Evolutionary conservation across 1,284 basidiomycete genomes (phyloP).

Genomic region (Cutaneotrichosporon daszewskae): DNA sequence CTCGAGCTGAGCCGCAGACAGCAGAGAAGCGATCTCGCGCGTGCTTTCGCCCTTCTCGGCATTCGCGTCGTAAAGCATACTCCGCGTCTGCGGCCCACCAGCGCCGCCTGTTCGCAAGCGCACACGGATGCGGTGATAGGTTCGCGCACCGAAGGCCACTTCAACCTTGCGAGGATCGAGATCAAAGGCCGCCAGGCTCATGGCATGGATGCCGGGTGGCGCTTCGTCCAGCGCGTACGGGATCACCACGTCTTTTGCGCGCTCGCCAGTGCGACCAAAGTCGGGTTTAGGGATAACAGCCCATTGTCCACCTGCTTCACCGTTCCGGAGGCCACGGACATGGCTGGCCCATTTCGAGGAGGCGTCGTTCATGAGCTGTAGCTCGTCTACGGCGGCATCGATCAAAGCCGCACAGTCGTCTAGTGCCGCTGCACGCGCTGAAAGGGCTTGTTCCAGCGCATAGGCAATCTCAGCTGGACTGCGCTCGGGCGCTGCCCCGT

Average conservation of each 20-base stretch:
- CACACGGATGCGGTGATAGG: constrained; percentile 25
- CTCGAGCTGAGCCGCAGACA: constrained; percentile 40
- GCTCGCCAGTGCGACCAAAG: constrained; percentile 26
- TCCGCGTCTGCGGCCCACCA: neutral
- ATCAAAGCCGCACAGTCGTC: constrained; percentile 38
- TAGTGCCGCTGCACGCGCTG: constrained; percentile 33
- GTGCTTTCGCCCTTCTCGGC: constrained; percentile 1
- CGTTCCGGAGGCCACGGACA: constrained; percentile 25
- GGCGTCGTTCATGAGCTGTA: constrained; percentile 30
- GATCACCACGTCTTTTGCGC: constrained; percentile 37
- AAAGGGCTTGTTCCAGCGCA: constrained; percentile 32
- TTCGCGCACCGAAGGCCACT: constrained; percentile 31
- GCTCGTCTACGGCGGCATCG: constrained; percentile 39
- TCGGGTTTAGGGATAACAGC: constrained; percentile 40
- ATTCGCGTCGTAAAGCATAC: constrained; percentile 8
- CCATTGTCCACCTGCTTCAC: constrained; percentile 30
- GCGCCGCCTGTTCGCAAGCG: constrained; percentile 11
- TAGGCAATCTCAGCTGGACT: constrained; percentile 11
- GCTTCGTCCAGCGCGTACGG: constrained; percentile 47
- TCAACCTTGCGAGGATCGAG: constrained; percentile 36
- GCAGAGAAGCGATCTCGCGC: constrained; percentile 18
- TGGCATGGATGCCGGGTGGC: constrained; percentile 19
- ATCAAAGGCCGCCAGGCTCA: constrained; percentile 41
- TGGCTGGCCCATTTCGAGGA: constrained; percentile 33
- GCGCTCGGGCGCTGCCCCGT: constrained; percentile 8